Evolutionary conservation across 2,329 filamentous ascomycete genomes (phyloP).

Genomic region (Apiospora marii): DNA sequence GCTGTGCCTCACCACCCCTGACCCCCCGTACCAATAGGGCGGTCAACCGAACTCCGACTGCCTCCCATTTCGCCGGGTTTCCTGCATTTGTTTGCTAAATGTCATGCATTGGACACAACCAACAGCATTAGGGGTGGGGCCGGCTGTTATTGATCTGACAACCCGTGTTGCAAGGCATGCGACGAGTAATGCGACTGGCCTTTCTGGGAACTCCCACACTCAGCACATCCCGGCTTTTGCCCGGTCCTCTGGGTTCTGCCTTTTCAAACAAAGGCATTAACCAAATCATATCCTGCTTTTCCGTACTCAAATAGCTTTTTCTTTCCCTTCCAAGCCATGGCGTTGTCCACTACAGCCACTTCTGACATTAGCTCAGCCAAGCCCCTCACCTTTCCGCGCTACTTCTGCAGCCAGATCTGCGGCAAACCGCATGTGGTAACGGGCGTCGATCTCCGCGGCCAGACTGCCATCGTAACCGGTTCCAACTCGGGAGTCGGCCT

Average conservation of each 20-base stretch:
- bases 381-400: neutral
- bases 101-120: neutral
- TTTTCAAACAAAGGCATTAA: neutral
- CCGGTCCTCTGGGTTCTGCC: neutral
- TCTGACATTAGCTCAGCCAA: neutral
- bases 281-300: no score
- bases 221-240: neutral
- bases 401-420: neutral
- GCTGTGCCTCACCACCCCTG: no score
- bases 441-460: constrained; percentile 30
- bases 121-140: no score
- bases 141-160: neutral
- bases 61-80: neutral
- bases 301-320: neutral
- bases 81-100: neutral
- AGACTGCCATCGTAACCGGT: constrained; percentile 49
- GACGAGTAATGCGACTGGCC: no score
- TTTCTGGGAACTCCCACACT: neutral
- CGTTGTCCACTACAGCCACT: neutral
- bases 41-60: neutral
- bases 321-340: neutral
- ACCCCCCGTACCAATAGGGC: neutral
- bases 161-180: neutral
- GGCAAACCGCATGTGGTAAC: neutral
- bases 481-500: constrained; percentile 49